Base-by-base conservation (phyloP, 768 basidiomycete genomes). In the Lyophyllum decastes region DNA sequence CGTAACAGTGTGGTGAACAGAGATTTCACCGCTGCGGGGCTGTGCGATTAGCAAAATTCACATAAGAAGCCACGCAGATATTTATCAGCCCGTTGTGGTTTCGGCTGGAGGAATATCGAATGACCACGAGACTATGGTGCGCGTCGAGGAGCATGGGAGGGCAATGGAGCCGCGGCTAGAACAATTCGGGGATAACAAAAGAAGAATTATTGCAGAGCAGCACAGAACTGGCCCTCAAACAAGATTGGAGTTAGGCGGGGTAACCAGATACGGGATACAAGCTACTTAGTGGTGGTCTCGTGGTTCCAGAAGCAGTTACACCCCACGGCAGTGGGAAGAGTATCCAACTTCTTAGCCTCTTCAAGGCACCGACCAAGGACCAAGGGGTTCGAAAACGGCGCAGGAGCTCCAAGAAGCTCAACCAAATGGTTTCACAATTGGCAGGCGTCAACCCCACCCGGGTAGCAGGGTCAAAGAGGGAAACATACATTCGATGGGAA, bases 391-490 rank as follows among this genome's bases (percentile, higher is more conserved):
- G 56, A n/a, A 19, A 47, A 51, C 22, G 41, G n/a, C 17, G 43
- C 30, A 17, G 25, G 34, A 38, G 33, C 47, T 49, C 52, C 9
- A 25, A 17, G 25, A 44, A 38, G 33, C 47, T 49, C 52, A 16
- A 25, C 38, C 21, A 21, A 26, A 41, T 8, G 25, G 61, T 55
- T 61, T 61, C 61, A 61, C 38, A 48, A 19, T 19, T 55, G 54
- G 57, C 60, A 61, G 56, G 11, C 51, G 60, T 49, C 55, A 44
- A 44, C 14, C 12, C 41, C 40, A 17, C 6, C 24, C 34, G 25
- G 22, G 30, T 58, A 52, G 47, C 52, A 47, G 45, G 40, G 41
- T 33, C 34, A 50, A 21, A 38, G 48, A 55, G 45, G 49, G 44
- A 26, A 52, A 35, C 49, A 41, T 41, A 41, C n/a, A 30, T 4